Evolutionary conservation across 75 land plant genomes (phyloP).

Genomic region (Selaginella moellendorffii): DNA sequence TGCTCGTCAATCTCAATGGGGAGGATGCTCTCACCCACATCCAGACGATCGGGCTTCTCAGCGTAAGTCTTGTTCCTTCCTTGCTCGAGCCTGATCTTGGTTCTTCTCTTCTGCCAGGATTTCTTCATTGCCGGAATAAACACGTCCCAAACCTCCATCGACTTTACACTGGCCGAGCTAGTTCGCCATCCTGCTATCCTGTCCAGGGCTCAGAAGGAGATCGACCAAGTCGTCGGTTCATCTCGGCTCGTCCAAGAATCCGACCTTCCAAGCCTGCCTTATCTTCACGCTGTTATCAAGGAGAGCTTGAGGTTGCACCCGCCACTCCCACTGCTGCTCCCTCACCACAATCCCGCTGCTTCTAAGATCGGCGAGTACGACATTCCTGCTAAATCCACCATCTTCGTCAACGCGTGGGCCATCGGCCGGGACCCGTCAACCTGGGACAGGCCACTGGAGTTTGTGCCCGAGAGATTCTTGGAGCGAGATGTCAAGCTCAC

Average conservation of each 20-base stretch:
- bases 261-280: too few relatives aligned
- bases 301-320: conserved; percentile 65
- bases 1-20: not conserved
- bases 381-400: conserved; percentile 32
- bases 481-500: conserved; percentile 30
- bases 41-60: too few relatives aligned
- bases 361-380: conserved; percentile 35
- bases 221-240: conserved; percentile 33
- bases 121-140: not conserved
- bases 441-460: conserved; percentile 38
- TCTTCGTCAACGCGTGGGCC: conserved; percentile 49
- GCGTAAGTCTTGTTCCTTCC: not conserved
- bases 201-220: conserved; percentile 35
- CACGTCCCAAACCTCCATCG: not conserved
- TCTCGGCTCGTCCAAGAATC: conserved; percentile 34
- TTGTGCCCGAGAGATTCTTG: conserved; percentile 38
- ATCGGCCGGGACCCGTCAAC: conserved; percentile 36
- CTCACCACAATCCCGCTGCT: conserved; percentile 42
- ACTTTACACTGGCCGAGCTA: conserved; percentile 50
- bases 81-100: not conserved
- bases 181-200: too few relatives aligned
- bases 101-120: not conserved
- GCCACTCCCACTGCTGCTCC: conserved; percentile 54
- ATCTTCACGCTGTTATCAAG: conserved; percentile 32
- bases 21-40: not conserved